These are phyloP conservation scores for Neoscytalidium dimidiatum DNA, from an alignment of 2,329 filamentous ascomycete genomes.

Conservation along the genomic window DNA sequence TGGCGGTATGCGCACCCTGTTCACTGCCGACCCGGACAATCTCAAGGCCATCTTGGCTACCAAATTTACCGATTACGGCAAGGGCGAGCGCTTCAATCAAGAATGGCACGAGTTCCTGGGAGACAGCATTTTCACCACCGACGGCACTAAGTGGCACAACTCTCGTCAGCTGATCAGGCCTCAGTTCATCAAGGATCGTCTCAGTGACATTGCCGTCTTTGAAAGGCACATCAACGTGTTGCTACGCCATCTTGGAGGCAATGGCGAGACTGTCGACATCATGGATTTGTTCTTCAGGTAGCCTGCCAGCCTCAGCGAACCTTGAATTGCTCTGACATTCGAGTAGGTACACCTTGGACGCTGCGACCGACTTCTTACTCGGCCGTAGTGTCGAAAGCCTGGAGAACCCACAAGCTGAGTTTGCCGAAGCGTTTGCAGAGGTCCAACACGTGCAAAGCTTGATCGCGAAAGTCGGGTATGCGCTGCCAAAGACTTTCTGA, in stretches of 20 bases:
- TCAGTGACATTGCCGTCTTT: constrained; percentile 79
- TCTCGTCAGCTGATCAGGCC: constrained; percentile 81
- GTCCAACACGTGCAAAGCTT: constrained; percentile 75
- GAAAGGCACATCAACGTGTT: constrained; percentile 76
- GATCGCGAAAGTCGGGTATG: constrained; percentile 63
- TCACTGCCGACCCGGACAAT: constrained; percentile 84
- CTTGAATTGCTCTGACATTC: background rate
- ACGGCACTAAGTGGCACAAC: constrained; percentile 75
- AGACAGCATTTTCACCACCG: constrained; percentile 70
- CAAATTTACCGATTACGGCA: constrained; percentile 83
- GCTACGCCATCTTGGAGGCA: constrained; percentile 61
- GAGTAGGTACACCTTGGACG: constrained; percentile 70
- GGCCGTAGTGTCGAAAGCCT: constrained; percentile 70
- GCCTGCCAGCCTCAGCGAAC: background rate
- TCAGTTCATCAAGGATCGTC: constrained; percentile 82
- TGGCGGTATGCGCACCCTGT: constrained; percentile 61
- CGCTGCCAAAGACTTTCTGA: background rate
- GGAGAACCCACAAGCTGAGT: constrained; percentile 61
- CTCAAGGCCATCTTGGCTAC: constrained; percentile 88
- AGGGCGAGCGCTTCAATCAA: constrained; percentile 72
- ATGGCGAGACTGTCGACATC: constrained; percentile 64
- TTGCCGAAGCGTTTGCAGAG: constrained; percentile 79
- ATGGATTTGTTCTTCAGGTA: constrained; percentile 74
- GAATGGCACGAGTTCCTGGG: constrained; percentile 78
- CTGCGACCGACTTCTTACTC: constrained; percentile 83